phyloP scores from a whole-genome alignment of 306 rosid species.

The Herpetospermum pedunculosum region DNA sequence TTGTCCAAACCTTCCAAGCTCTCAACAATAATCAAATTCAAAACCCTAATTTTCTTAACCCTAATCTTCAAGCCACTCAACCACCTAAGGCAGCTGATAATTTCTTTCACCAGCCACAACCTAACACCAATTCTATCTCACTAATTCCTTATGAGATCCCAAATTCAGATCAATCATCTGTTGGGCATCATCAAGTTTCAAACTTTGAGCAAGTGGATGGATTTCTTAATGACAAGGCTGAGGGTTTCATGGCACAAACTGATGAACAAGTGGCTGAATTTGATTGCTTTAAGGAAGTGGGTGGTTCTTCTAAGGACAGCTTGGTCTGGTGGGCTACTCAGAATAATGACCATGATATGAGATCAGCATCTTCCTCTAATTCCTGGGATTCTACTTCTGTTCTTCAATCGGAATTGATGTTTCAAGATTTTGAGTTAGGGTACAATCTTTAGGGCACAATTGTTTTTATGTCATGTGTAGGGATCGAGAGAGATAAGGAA shows the following conservation, averaged over 20 bases:
- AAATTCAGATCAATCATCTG: conserved; percentile 15
- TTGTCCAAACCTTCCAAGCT: conserved; percentile 41
- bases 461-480: neutral
- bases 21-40: conserved; percentile 13
- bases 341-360: conserved; percentile 43
- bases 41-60: conserved; percentile 14
- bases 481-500: conserved; percentile 9
- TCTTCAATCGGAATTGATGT: conserved; percentile 42
- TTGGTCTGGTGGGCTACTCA: conserved; percentile 74
- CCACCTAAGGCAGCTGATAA: neutral
- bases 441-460: conserved; percentile 33
- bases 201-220: conserved; percentile 38
- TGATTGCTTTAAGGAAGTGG: conserved; percentile 62
- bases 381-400: conserved; percentile 66
- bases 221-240: conserved; percentile 35
- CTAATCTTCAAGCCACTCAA: conserved; percentile 8
- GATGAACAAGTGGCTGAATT: conserved; percentile 35
- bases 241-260: conserved; percentile 22
- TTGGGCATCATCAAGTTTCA: conserved; percentile 24
- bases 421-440: conserved; percentile 65
- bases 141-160: conserved; percentile 15
- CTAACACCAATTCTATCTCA: conserved; percentile 5
- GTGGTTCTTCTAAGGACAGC: conserved; percentile 38
- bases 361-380: conserved; percentile 51
- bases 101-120: neutral